A percentile compares a stretch with the other conserved stretches of the same genome.
Evolutionary conservation across 768 basidiomycete species (phyloP).

Genomic region (Leccinum disarticulatum): DNA sequence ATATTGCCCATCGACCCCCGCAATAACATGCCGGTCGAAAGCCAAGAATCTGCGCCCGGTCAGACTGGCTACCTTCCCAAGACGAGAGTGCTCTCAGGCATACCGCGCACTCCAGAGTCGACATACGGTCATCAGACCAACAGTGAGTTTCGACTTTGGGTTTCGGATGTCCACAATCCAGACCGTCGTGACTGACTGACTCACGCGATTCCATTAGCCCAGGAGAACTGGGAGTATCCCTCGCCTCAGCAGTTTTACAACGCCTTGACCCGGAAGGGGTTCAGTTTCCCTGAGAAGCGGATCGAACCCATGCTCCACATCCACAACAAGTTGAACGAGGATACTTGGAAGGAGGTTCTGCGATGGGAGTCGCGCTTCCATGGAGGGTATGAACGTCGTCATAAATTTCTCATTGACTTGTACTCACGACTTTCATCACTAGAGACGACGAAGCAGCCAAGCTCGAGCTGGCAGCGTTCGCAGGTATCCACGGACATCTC

Average conservation of each 20-base stretch:
- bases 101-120: conserved; percentile 11
- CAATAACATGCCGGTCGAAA: conserved; percentile 16
- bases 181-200: neutral
- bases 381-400: conserved; percentile 5
- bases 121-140: conserved; percentile 13
- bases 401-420: neutral
- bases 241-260: conserved; percentile 18
- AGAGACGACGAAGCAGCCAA: conserved; percentile 8
- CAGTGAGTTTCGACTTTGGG: neutral
- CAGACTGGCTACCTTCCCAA: conserved; percentile 2
- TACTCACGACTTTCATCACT: no score
- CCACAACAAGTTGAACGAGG: conserved; percentile 14
- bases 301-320: conserved; percentile 7
- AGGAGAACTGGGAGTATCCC: conserved; percentile 15
- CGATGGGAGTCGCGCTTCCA: conserved; percentile 16
- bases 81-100: conserved; percentile 3
- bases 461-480: conserved; percentile 13
- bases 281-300: conserved; percentile 2
- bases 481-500: conserved; percentile 15
- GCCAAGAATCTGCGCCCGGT: conserved; percentile 3
- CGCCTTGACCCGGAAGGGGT: conserved; percentile 13
- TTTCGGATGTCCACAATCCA: neutral
- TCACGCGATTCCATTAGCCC: neutral
- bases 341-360: conserved; percentile 11
- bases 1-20: conserved; percentile 1